These are phyloP conservation scores for Fusarium dlaminii DNA, from an alignment of 2,329 filamentous ascomycete genomes.

Conservation along the genomic window DNA sequence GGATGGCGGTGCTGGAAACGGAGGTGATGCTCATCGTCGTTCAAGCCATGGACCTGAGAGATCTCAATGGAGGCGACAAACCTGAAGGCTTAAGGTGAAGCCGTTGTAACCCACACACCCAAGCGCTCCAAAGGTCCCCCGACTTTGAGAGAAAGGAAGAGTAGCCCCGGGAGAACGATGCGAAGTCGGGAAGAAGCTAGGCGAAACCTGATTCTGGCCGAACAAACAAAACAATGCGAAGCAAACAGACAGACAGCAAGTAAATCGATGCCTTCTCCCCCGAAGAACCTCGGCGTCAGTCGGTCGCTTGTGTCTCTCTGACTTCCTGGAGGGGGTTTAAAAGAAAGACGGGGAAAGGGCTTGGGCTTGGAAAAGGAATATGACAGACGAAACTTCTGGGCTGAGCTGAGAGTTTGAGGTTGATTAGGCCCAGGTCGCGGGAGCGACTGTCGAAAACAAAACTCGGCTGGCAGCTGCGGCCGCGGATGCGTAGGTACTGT, in stretches of 20 bases:
- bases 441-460: constrained; percentile 25
- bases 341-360: not conserved
- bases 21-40: constrained; percentile 45
- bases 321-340: not conserved
- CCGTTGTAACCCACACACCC: constrained; percentile 29
- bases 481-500: constrained; percentile 2
- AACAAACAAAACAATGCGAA: constrained; percentile 11
- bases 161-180: constrained; percentile 17
- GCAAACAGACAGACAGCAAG: constrained; percentile 20
- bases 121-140: constrained; percentile 23
- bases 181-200: constrained; percentile 32
- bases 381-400: constrained; percentile 16
- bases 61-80: constrained; percentile 23
- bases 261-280: constrained; percentile 9
- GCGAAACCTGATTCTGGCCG: constrained; percentile 32
- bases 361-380: constrained; percentile 6
- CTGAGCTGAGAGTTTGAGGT: constrained; percentile 15
- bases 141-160: constrained; percentile 23
- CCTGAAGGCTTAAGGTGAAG: constrained; percentile 9
- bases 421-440: constrained; percentile 17
- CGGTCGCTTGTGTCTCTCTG: constrained; percentile 20
- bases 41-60: constrained; percentile 40
- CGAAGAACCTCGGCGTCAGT: constrained; percentile 21
- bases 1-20: constrained; percentile 41
- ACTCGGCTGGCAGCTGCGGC: constrained; percentile 28